A percentile compares a stretch with the other conserved stretches of the same genome.
phyloP scores from a whole-genome alignment of 768 basidiomycete species.

The Hygrocybe punicea region DNA sequence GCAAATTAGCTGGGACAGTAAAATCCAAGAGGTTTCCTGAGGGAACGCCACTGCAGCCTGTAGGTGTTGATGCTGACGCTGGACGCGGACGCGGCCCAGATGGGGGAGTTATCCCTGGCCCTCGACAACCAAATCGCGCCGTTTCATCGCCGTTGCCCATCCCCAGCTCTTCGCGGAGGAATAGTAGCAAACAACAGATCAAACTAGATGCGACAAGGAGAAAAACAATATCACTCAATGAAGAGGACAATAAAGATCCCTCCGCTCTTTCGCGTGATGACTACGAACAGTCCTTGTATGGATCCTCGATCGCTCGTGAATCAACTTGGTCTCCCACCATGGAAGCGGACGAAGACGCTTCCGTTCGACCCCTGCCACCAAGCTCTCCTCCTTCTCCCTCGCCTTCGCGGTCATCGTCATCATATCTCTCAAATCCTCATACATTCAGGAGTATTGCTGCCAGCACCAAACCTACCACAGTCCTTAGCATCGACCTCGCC shows the following conservation, averaged over 20 bases:
- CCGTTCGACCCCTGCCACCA: constrained; percentile 84
- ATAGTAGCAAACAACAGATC: constrained; percentile 31
- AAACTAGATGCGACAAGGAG: constrained; percentile 38
- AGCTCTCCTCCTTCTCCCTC: constrained; percentile 85
- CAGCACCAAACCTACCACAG: constrained; percentile 91
- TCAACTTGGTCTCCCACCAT: constrained; percentile 80
- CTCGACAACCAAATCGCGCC: constrained; percentile 40
- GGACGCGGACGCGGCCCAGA: constrained; percentile 35
- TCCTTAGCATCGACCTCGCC: constrained; percentile 79
- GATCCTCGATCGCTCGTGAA: constrained; percentile 62
- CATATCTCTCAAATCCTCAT: constrained; percentile 75
- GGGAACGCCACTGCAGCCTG: not conserved
- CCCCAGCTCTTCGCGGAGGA: constrained; percentile 16
- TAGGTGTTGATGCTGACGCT: constrained; percentile 34
- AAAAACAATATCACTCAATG: constrained; percentile 64
- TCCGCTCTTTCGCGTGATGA: constrained; percentile 42
- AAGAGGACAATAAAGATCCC: constrained; percentile 43
- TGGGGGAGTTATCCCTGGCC: constrained; percentile 29
- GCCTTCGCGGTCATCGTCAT: constrained; percentile 78
- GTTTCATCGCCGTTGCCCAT: constrained; percentile 45
- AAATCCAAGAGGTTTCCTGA: constrained; percentile 46
- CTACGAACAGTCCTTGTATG: constrained; percentile 45
- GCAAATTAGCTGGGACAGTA: constrained; percentile 72
- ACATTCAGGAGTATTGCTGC: constrained; percentile 81
- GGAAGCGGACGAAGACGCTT: constrained; percentile 94